These are phyloP conservation scores for Wickerhamomyces chaumierensis DNA, from an alignment of 805 yeast genomes.

Conservation along the genomic window DNA sequence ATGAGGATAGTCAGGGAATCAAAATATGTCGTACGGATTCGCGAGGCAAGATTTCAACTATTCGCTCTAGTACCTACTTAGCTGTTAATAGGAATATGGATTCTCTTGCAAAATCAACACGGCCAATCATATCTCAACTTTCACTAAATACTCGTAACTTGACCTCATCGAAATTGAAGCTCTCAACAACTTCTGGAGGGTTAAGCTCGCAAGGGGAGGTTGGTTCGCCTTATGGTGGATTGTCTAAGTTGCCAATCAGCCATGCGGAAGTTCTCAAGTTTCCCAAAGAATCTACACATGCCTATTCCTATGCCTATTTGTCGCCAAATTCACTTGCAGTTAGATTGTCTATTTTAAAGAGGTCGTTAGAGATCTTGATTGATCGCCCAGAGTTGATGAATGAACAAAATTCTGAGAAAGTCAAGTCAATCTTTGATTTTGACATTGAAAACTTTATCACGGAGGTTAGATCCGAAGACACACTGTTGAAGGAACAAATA, in stretches of 20 bases:
- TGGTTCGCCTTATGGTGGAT: constrained; percentile 7
- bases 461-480: constrained; percentile 12
- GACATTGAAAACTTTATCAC: constrained; percentile 18
- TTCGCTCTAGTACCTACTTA: too few relatives aligned
- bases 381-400: constrained; percentile 17
- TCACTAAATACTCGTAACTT: too few relatives aligned
- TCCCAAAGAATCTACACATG: constrained; percentile 72
- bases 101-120: too few relatives aligned
- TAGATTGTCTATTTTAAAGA: constrained; percentile 59
- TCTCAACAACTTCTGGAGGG: too few relatives aligned
- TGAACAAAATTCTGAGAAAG: constrained; percentile 2
- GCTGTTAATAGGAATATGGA: too few relatives aligned
- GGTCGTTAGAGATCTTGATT: constrained; percentile 64
- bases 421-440: constrained; percentile 5
- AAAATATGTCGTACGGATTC: too few relatives aligned
- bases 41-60: too few relatives aligned
- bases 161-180: too few relatives aligned
- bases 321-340: constrained; percentile 74
- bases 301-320: constrained; percentile 74
- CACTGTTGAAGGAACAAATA: background rate
- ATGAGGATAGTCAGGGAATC: too few relatives aligned
- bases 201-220: too few relatives aligned
- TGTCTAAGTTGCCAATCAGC: constrained; percentile 20
- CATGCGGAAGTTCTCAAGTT: constrained; percentile 42
- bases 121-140: too few relatives aligned